Base-by-base conservation (phyloP, 83 land plant species). In the Diphasiastrum complanatum region DNA sequence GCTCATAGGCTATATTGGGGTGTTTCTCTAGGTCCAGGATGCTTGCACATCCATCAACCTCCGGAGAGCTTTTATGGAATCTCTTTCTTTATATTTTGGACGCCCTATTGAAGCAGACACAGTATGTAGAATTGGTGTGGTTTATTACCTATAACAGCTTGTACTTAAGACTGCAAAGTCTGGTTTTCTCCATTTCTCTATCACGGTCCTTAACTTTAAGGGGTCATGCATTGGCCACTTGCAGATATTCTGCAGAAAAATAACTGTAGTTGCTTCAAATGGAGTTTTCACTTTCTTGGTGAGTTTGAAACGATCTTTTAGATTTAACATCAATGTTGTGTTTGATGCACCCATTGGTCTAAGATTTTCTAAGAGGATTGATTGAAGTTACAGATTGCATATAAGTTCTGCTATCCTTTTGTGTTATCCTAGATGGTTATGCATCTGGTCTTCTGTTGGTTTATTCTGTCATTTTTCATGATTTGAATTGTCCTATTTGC, bases 51-150 rank as follows among this genome's bases (percentile, higher is more conserved):
- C 83, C 1, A 60, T 84, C 51, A 80, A 71, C 45, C 61, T 70
- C 31, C 83, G 97, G 64, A 79, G 83, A 55, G 61, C 55, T 36
- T 86, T 91, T 59, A 80, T 91, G 51, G 91, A 84, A 69, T 84
- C 82, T 60, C 73, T 91, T 57, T 77, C 66, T 22, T 74, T 73
- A 27, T 26, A 65, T 6, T 80, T 91, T 67, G 97, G 97, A 58
- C 78, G 84, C 34, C 97, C 89, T 14, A 25, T 91, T 19, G 97
- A 91, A 67, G 88, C 89, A 67, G 97, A 91, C 40, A 73, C 83
- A 35, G 92, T 86, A 55, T 34, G 75, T 55, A n/a, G n/a, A n/a
- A n/a, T n/a, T n/a, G n/a, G n/a, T n/a, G n/a, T n/a, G 8, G 43
- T 8, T 8, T 14, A 38, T 38, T 38, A 8, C 43, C 12, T 38